phyloP scores from a whole-genome alignment of 169 alveolate genomes.

The Cryptosporidium andersoni region DNA sequence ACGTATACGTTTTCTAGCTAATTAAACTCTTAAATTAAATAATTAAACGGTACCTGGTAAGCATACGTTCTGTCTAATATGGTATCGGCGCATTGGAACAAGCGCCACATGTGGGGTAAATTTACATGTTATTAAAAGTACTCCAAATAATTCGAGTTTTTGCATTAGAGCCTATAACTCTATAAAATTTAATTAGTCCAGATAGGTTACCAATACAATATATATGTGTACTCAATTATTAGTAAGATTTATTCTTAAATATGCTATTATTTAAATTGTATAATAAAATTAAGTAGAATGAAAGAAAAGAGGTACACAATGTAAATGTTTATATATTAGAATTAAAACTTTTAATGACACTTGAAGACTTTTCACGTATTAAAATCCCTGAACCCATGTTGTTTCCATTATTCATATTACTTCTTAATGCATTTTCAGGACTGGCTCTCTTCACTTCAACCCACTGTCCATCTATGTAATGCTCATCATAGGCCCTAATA shows the following conservation, averaged over 20 bases:
- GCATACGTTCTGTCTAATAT: conserved; percentile 3
- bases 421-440: conserved; percentile 76
- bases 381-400: conserved; percentile 32
- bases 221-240: too few relatives aligned
- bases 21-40: background rate
- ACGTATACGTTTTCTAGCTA: conserved; percentile 19
- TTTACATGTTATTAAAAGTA: too few relatives aligned
- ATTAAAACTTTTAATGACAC: conserved; percentile 51
- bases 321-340: conserved; percentile 21
- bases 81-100: too few relatives aligned
- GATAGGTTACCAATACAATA: too few relatives aligned
- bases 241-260: background rate
- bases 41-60: background rate
- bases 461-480: conserved; percentile 84
- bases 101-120: too few relatives aligned
- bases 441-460: conserved; percentile 89
- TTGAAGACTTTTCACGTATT: conserved; percentile 37
- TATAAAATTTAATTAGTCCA: conserved; percentile 1
- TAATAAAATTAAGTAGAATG: background rate
- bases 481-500: conserved; percentile 80
- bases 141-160: too few relatives aligned
- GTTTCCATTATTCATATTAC: conserved; percentile 40
- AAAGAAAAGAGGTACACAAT: background rate
- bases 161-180: conserved; percentile 8
- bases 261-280: background rate